Evolutionary conservation across 1,284 basidiomycete species (phyloP).

Genomic region (Pyrrhoderma lamaoense): DNA sequence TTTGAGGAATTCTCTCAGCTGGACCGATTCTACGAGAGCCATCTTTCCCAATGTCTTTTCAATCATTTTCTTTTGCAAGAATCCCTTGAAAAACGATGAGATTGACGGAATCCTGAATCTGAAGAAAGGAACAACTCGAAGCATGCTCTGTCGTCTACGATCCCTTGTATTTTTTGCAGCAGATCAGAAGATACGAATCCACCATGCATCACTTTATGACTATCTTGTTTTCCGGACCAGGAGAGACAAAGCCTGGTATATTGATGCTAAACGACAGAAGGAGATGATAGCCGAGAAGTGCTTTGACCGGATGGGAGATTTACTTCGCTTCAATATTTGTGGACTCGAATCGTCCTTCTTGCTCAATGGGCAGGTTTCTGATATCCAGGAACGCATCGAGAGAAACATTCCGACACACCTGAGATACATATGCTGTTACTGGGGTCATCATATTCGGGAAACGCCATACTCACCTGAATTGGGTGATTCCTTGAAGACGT

Average conservation of each 20-base stretch:
- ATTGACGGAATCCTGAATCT: neutral
- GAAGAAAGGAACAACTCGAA: neutral
- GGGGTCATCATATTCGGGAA: constrained; percentile 2
- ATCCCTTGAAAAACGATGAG: neutral
- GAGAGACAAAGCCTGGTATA: neutral
- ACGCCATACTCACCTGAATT: neutral
- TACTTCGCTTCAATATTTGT: constrained; percentile 10
- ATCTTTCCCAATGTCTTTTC: neutral
- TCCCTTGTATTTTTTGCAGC: neutral
- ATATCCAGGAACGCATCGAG: neutral
- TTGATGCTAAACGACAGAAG: neutral
- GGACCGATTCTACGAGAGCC: neutral
- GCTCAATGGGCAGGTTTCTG: constrained; percentile 1
- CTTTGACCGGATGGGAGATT: neutral
- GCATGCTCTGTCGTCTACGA: neutral
- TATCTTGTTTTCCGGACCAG: neutral
- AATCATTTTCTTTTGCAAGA: neutral
- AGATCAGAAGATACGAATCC: neutral
- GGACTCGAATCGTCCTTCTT: constrained; percentile 1
- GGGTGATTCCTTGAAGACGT: constrained; percentile 6
- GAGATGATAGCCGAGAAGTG: neutral
- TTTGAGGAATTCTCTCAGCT: neutral
- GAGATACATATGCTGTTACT: constrained; percentile 1
- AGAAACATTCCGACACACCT: neutral
- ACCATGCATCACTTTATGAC: constrained; percentile 1